Base-by-base conservation (phyloP, 495 filamentous ascomycete species). In the Penicillium cinerascens region DNA sequence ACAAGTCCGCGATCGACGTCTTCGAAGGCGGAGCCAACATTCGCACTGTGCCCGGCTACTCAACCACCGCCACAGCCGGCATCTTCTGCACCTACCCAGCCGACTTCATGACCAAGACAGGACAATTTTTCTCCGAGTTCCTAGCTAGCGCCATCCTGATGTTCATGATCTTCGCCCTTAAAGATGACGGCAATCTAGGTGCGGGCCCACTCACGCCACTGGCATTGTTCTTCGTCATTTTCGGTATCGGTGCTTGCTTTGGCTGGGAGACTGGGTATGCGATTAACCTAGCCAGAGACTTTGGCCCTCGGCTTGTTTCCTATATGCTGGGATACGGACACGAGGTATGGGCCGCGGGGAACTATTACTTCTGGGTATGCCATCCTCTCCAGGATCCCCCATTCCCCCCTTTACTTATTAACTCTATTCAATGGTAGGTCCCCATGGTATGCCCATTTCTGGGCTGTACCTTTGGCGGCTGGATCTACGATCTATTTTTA, bases 221-320 rank as follows among this genome's bases (percentile, higher is more conserved):
- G 10, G 75, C 61, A 0, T 66, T 87, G 4, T 83, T 87, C 64
- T 86, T 87, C 57, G 64, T 85, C 16, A 76, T 87, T 37, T 85
- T 84, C 60, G 83, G 83, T 3, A 76, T 87, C 20, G 84, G 82
- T 16, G 80, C 82, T 40, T 85, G 83, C 58, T 87, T 85, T 65
- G 85, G 85, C 25, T 86, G 79, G 77, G 82, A 87, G 60, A 87
- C 84, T 4, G 84, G 83, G 2, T 87, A 85, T 65, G 82, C 85
- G 5, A 84, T 87, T 33, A 87, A 87, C 56, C 65, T 83, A 18
- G 85, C 84, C 2, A 63, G 85, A 44, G 85, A 88, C 49, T 86
- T 87, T 67, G 84, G 85, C 0, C 84, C 85, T 0, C 61, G 85
- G n/a, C 63, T 87, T 21, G 74, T 84, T 33, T 73, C 77, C 3